Conservation (phyloP, 2,329 filamentous ascomycete species). For the Colletotrichum acutatum region DNA sequence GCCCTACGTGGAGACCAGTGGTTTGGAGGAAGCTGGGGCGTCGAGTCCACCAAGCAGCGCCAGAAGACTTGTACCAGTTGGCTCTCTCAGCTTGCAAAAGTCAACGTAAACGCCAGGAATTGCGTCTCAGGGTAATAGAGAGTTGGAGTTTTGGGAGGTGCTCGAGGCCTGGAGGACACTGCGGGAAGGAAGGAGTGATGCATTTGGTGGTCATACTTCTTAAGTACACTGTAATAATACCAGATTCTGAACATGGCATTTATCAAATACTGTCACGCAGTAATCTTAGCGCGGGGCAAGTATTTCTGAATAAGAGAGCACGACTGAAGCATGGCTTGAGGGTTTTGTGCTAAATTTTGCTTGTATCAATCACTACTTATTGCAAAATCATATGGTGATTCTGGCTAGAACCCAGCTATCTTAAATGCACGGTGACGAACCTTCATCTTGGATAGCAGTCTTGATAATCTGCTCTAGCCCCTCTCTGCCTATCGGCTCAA, state of each 20-base stretch:
- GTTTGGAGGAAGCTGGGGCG: not conserved
- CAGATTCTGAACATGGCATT: not conserved
- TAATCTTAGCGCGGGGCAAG: too few relatives aligned
- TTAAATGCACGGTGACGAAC: too few relatives aligned
- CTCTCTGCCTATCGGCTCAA: constrained; percentile 11
- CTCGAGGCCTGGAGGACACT: not conserved
- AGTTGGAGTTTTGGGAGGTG: not conserved
- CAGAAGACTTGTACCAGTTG: not conserved
- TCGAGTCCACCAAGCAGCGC: not conserved
- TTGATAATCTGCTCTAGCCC: constrained; percentile 21
- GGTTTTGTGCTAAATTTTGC: too few relatives aligned
- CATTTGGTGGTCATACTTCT: not conserved
- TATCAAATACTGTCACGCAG: too few relatives aligned
- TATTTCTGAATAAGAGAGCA: too few relatives aligned
- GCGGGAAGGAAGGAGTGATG: not conserved
- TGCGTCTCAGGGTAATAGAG: not conserved
- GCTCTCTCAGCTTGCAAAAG: not conserved
- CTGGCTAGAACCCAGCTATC: too few relatives aligned
- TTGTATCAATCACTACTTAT: too few relatives aligned
- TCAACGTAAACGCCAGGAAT: not conserved
- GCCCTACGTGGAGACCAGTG: not conserved
- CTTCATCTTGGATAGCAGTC: constrained; percentile 9
- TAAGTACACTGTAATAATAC: not conserved
- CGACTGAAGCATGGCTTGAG: too few relatives aligned
- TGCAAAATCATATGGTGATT: too few relatives aligned